phyloP scores from a whole-genome alignment of 495 filamentous ascomycete species.

The Tuber borchii region DNA sequence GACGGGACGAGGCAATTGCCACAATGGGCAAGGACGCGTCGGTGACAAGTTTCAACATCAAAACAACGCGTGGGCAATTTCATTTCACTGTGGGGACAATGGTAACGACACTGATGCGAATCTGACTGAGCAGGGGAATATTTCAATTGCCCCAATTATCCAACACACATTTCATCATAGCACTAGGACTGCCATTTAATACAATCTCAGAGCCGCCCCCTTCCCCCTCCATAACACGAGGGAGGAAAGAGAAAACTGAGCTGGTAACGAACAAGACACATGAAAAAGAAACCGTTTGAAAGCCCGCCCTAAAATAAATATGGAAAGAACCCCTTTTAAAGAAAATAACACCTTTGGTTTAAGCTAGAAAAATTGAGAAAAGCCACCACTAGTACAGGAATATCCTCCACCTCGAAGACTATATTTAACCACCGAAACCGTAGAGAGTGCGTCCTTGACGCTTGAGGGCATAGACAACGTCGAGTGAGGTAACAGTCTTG shows the following conservation, averaged over 20 bases:
- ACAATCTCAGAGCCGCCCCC: not conserved
- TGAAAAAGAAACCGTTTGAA: slow-evolving; percentile 1
- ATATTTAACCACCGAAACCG: slow-evolving; percentile 90
- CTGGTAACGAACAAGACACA: not conserved
- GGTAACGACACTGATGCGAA: not conserved
- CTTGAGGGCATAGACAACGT: slow-evolving; percentile 94
- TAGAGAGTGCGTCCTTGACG: slow-evolving; percentile 93
- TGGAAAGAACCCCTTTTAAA: slow-evolving; percentile 4
- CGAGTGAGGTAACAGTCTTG: slow-evolving; percentile 92
- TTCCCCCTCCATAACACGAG: not conserved
- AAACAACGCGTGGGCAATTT: not conserved
- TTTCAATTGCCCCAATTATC: not conserved
- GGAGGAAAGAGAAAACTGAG: not conserved
- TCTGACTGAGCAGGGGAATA: not conserved
- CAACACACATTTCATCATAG: not conserved
- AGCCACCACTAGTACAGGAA: not conserved
- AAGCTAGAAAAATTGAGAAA: slow-evolving; percentile 1
- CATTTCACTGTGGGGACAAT: not conserved
- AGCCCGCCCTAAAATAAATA: not conserved
- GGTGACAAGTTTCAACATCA: not conserved
- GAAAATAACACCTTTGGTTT: slow-evolving; percentile 1
- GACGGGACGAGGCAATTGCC: not conserved
- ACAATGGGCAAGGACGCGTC: not conserved
- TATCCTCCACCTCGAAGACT: not conserved
- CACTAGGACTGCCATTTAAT: not conserved